Percentiles rank a stretch among this genome's conserved stretches.
Conservation (phyloP, 176 grass and related monocot species). For the Coix lacrymajobi region DNA sequence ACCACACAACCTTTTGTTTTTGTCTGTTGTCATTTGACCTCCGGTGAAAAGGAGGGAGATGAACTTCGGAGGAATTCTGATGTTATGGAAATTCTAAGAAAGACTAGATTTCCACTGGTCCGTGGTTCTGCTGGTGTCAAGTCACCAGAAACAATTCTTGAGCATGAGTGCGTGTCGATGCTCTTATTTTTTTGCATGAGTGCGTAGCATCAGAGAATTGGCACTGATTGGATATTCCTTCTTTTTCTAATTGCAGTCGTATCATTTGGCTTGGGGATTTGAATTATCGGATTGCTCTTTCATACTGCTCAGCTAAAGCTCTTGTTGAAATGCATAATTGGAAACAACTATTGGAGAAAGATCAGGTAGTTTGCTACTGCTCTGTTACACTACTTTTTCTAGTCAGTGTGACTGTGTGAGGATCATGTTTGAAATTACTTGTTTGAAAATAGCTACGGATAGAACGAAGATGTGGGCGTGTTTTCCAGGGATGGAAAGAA, state of each 20-base stretch:
- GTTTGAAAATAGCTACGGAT: slow-evolving; percentile 67
- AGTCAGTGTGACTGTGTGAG: neutral
- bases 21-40: slow-evolving; percentile 85
- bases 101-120: slow-evolving; percentile 82
- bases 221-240: neutral
- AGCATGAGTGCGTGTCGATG: slow-evolving; percentile 66
- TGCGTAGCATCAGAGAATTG: neutral
- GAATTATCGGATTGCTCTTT: slow-evolving; percentile 95
- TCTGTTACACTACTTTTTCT: neutral
- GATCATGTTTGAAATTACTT: slow-evolving; percentile 17
- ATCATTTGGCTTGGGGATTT: slow-evolving; percentile 99
- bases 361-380: slow-evolving; percentile 60
- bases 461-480: slow-evolving; percentile 64
- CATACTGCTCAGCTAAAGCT: slow-evolving; percentile 76
- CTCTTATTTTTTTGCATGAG: neutral
- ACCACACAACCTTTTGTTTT: slow-evolving; percentile 94
- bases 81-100: slow-evolving; percentile 82
- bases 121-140: slow-evolving; percentile 39
- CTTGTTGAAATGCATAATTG: slow-evolving; percentile 95
- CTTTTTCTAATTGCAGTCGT: slow-evolving; percentile 44
- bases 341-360: slow-evolving; percentile 91
- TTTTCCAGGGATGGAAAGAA: slow-evolving; percentile 98
- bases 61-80: slow-evolving; percentile 83
- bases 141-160: slow-evolving; percentile 85
- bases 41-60: slow-evolving; percentile 95